These are phyloP conservation scores for Chlamydomonas sphaeroides DNA, from an alignment of 139 green algal species.

Conservation along the genomic window DNA sequence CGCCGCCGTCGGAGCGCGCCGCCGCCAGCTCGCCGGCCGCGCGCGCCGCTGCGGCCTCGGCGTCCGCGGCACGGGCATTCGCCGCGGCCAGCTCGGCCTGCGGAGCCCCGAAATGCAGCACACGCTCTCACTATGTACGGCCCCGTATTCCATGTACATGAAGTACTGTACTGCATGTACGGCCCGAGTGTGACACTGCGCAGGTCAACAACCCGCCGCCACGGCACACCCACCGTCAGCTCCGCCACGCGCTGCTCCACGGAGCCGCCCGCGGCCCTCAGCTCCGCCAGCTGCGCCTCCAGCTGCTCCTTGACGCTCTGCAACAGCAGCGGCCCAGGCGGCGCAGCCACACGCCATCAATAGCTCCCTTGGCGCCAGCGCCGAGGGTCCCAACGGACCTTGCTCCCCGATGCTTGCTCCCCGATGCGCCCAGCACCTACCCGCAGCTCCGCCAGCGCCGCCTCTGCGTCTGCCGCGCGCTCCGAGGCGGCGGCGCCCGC, in stretches of 20 bases:
- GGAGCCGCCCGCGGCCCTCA: not conserved
- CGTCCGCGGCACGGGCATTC: not conserved
- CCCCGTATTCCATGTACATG: too few species aligned
- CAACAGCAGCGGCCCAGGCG: too few species aligned
- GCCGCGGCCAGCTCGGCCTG: not conserved
- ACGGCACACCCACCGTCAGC: not conserved
- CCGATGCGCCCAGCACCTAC: not conserved
- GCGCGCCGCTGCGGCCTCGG: not conserved
- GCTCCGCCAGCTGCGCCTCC: not conserved
- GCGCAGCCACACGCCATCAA: too few species aligned
- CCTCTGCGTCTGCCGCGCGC: not conserved
- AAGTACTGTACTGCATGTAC: too few species aligned
- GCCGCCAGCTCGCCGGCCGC: not conserved
- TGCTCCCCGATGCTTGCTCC: too few species aligned
- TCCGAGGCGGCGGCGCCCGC: not conserved
- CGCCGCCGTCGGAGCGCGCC: not conserved
- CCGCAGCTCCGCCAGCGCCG: not conserved
- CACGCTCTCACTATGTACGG: too few species aligned
- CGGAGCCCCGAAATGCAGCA: not conserved
- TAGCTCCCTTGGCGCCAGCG: too few species aligned
- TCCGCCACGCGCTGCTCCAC: not conserved
- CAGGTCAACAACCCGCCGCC: too few species aligned
- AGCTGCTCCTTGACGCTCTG: not conserved
- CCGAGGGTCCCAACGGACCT: too few species aligned
- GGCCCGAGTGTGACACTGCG: too few species aligned